Evolutionary conservation across 805 yeast species (phyloP).

Genomic region (Suhomyces tanzawaensis): DNA sequence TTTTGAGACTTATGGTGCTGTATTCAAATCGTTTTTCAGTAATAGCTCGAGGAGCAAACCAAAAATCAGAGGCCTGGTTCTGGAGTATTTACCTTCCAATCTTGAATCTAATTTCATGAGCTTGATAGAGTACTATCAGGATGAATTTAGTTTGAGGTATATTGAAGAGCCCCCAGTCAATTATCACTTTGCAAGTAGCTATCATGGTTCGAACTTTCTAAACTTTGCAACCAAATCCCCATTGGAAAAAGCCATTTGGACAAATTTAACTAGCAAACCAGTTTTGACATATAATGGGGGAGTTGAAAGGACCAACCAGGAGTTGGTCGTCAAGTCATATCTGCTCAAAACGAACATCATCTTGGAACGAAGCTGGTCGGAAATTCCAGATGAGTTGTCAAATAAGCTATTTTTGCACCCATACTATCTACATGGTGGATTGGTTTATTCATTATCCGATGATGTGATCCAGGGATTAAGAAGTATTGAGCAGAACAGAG

Average conservation of each 20-base stretch:
- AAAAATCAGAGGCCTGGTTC: background rate
- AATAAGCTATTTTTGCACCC: constrained; percentile 10
- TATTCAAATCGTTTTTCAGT: background rate
- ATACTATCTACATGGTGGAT: background rate
- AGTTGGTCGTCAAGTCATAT: constrained; percentile 4
- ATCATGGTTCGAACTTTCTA: background rate
- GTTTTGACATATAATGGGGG: background rate
- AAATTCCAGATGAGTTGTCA: constrained; percentile 3
- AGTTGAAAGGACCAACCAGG: background rate
- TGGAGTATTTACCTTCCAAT: background rate
- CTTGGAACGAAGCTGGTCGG: background rate
- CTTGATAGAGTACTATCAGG: constrained; percentile 6
- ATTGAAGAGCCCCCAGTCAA: constrained; percentile 4
- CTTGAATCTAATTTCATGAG: background rate
- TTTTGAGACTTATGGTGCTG: background rate
- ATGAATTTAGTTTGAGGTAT: constrained; percentile 3
- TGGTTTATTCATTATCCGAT: constrained; percentile 7
- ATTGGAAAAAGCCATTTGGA: constrained; percentile 2
- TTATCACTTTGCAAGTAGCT: background rate
- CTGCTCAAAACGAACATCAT: background rate
- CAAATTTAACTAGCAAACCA: background rate
- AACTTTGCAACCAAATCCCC: constrained; percentile 5
- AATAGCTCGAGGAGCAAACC: background rate
- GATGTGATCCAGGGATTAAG: constrained; percentile 3
- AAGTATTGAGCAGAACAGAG: background rate